Conservation (phyloP, 169 alveolate species). For the Plasmodium knowlesi region DNA sequence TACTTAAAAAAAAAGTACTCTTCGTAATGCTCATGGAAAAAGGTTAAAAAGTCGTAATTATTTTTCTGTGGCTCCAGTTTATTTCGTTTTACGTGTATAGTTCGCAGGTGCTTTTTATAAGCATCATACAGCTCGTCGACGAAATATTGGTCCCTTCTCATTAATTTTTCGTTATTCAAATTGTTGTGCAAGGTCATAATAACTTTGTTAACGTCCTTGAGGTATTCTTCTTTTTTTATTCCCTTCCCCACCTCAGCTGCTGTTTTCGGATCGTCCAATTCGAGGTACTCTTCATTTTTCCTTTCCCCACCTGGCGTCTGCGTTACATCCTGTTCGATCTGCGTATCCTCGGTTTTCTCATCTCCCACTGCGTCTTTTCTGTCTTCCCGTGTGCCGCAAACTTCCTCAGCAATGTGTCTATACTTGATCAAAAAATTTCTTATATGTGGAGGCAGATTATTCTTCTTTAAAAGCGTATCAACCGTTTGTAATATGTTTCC, state of each 20-base stretch:
- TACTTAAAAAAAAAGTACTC: constrained; percentile 51
- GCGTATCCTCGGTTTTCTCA: not conserved
- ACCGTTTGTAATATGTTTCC: constrained; percentile 34
- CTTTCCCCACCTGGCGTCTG: not conserved
- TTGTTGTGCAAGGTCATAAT: constrained; percentile 59
- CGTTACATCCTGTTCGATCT: not conserved
- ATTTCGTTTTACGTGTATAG: constrained; percentile 42
- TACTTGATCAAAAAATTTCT: constrained; percentile 67
- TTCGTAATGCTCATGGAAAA: constrained; percentile 69
- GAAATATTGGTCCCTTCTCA: constrained; percentile 28
- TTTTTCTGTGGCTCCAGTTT: constrained; percentile 70
- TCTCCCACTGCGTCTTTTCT: not conserved
- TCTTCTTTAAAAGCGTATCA: constrained; percentile 60
- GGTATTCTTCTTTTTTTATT: constrained; percentile 3
- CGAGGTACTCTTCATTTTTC: not conserved
- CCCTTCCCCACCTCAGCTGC: not conserved
- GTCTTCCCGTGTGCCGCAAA: not conserved
- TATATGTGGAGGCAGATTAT: constrained; percentile 41
- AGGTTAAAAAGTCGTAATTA: constrained; percentile 72
- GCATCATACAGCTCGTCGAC: constrained; percentile 68
- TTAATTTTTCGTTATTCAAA: constrained; percentile 56
- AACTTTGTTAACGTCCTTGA: constrained; percentile 54
- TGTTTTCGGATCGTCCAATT: not conserved
- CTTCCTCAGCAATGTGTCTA: constrained; percentile 32
- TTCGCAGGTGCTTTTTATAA: constrained; percentile 50